A percentile compares a stretch with the other conserved stretches of the same genome.
Conservation (phyloP, 768 basidiomycete species). For the Suillus subaureus region DNA sequence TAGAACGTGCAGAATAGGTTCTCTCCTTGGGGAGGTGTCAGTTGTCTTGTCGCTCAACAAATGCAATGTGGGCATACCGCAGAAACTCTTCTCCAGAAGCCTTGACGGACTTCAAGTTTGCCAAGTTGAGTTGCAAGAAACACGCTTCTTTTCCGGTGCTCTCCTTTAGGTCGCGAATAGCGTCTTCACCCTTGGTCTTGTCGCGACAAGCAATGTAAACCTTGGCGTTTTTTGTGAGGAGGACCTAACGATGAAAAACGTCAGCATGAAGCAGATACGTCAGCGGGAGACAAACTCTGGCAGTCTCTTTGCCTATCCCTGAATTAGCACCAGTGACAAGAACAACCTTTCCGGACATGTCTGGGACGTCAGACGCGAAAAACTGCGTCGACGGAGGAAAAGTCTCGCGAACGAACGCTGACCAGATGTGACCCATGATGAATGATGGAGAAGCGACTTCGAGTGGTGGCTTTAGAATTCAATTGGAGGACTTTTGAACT, state of each 20-base stretch:
- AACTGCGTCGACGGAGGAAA: slow-evolving; percentile 29
- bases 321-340: slow-evolving; percentile 50
- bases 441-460: neutral
- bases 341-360: slow-evolving; percentile 36
- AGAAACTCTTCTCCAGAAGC: slow-evolving; percentile 42
- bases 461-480: neutral
- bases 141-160: slow-evolving; percentile 46
- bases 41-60: neutral
- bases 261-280: neutral
- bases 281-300: slow-evolving; percentile 12
- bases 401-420: slow-evolving; percentile 11
- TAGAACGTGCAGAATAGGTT: slow-evolving; percentile 29
- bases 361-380: slow-evolving; percentile 32
- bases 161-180: slow-evolving; percentile 41
- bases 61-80: slow-evolving; percentile 21
- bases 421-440: slow-evolving; percentile 13
- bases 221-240: slow-evolving; percentile 48
- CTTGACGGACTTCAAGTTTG: slow-evolving; percentile 45
- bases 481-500: neutral
- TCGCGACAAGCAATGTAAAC: slow-evolving; percentile 52
- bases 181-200: slow-evolving; percentile 37
- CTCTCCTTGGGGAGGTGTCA: slow-evolving; percentile 19
- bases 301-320: slow-evolving; percentile 50
- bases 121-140: slow-evolving; percentile 48
- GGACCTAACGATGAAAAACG: slow-evolving; percentile 29